These are phyloP conservation scores for Decorospora gaudefroyi DNA, from an alignment of 2,329 filamentous ascomycete genomes.

Conservation along the genomic window DNA sequence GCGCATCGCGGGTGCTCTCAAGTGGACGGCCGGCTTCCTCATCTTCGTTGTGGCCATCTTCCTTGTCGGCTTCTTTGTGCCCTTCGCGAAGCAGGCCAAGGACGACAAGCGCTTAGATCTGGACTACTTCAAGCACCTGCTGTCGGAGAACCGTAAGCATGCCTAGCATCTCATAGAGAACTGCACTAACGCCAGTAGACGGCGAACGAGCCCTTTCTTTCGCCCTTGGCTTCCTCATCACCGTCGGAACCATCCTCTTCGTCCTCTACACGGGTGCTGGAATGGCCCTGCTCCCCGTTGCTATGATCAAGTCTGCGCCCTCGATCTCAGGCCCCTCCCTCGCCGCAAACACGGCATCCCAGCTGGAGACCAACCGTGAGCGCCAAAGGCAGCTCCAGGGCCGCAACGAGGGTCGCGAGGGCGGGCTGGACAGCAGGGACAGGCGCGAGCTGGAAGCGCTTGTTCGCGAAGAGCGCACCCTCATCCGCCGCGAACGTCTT, in stretches of 20 bases:
- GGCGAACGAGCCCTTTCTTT: constrained; percentile 93
- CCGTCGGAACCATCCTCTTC: constrained; percentile 83
- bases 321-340: constrained; percentile 81
- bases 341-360: constrained; percentile 74
- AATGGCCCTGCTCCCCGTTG: constrained; percentile 83
- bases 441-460: constrained; percentile 85
- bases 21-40: constrained; percentile 88
- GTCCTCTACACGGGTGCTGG: constrained; percentile 87
- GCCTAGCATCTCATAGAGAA: constrained; percentile 6
- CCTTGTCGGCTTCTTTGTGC: constrained; percentile 91
- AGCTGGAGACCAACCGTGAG: constrained; percentile 85
- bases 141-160: constrained; percentile 74
- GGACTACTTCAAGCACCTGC: constrained; percentile 86
- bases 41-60: constrained; percentile 80
- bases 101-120: constrained; percentile 72
- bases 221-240: constrained; percentile 83
- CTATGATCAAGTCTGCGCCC: constrained; percentile 89
- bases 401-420: constrained; percentile 75
- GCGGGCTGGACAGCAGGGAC: constrained; percentile 80
- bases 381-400: constrained; percentile 89
- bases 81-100: constrained; percentile 69
- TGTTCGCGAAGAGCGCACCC: constrained; percentile 85
- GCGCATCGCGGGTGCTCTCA: constrained; percentile 80
- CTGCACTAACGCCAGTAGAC: constrained; percentile 53
- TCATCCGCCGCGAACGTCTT: constrained; percentile 85